These are phyloP conservation scores for Suillus lakei DNA, from an alignment of 768 basidiomycete species.

Conservation along the genomic window DNA sequence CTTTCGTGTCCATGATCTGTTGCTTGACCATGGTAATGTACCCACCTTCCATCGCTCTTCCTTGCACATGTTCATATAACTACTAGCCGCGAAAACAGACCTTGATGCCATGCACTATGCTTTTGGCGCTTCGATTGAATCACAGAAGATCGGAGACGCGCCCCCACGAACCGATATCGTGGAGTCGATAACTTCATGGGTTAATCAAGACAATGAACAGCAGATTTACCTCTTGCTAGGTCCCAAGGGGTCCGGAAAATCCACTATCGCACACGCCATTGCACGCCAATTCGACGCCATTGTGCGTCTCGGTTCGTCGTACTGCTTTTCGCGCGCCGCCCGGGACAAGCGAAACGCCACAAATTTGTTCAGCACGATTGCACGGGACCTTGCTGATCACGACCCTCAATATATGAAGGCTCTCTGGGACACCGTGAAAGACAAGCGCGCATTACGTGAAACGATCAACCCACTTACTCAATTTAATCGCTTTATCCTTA, in stretches of 20 bases:
- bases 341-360: constrained; percentile 21
- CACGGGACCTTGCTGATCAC: constrained; percentile 37
- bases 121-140: constrained; percentile 26
- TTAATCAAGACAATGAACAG: constrained; percentile 15
- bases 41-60: not conserved
- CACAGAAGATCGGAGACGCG: constrained; percentile 16
- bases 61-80: not conserved
- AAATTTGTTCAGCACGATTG: constrained; percentile 39
- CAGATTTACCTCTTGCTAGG: constrained; percentile 34
- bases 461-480: constrained; percentile 26
- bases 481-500: constrained; percentile 32
- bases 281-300: constrained; percentile 31
- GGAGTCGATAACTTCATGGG: constrained; percentile 25
- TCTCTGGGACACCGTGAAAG: constrained; percentile 20
- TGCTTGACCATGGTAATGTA: not conserved
- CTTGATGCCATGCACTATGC: constrained; percentile 25
- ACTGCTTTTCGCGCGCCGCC: constrained; percentile 29
- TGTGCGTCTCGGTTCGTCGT: constrained; percentile 36
- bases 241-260: constrained; percentile 35
- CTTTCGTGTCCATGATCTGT: constrained; percentile 3
- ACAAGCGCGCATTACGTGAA: constrained; percentile 28
- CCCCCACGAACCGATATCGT: constrained; percentile 16
- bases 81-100: constrained; percentile 13
- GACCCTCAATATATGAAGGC: constrained; percentile 28
- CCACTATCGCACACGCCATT: constrained; percentile 35